Percentiles rank a stretch among this genome's conserved stretches.
phyloP scores from a whole-genome alignment of 2,329 filamentous ascomycete genomes.

The Talaromyces piceae region DNA sequence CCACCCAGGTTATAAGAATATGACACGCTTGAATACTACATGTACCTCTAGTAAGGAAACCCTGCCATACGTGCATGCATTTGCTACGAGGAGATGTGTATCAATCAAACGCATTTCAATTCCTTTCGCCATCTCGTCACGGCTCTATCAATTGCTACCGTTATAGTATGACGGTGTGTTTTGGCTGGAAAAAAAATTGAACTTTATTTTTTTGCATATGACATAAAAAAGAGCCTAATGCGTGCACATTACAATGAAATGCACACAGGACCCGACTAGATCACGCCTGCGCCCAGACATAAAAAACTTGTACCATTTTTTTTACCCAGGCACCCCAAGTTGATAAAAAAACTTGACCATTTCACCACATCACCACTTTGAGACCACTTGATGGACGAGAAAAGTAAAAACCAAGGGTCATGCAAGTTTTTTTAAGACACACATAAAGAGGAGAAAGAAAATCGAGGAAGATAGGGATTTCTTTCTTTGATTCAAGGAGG shows the following conservation, averaged over 20 bases:
- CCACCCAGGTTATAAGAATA: too few species aligned
- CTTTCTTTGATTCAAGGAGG: conserved; percentile 25
- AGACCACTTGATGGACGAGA: neutral
- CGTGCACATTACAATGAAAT: conserved; percentile 7
- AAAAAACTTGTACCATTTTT: conserved; percentile 5
- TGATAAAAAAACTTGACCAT: too few species aligned
- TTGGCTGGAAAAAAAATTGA: neutral
- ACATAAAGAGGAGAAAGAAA: neutral
- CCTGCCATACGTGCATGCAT: too few species aligned
- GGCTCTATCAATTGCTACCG: too few species aligned
- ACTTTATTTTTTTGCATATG: conserved; percentile 9
- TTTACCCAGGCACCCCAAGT: conserved; percentile 3
- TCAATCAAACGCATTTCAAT: too few species aligned
- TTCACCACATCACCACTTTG: neutral
- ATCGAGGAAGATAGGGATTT: conserved; percentile 18
- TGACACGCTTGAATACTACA: too few species aligned
- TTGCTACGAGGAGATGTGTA: too few species aligned
- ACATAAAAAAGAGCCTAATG: conserved; percentile 9
- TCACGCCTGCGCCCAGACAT: conserved; percentile 11
- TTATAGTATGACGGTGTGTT: neutral
- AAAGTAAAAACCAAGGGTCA: neutral
- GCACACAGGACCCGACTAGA: conserved; percentile 4
- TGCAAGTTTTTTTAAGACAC: neutral
- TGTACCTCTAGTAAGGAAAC: too few species aligned
- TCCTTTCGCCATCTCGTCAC: too few species aligned